Evolutionary conservation across 2,329 filamentous ascomycete species (phyloP).

Genomic region (Akanthomyces dipterigenus): DNA sequence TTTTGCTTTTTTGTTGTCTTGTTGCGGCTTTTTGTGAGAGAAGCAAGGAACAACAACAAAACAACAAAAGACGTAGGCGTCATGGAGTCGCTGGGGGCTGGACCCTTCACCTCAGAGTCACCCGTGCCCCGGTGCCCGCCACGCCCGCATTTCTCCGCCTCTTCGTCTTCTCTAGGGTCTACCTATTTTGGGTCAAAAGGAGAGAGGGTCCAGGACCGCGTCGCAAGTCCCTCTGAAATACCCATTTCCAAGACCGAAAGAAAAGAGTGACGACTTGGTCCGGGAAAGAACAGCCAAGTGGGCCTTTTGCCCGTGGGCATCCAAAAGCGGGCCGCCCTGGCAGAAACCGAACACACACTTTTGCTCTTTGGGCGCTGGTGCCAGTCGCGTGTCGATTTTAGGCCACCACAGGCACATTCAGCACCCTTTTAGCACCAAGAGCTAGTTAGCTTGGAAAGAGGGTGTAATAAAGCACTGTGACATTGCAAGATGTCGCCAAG

Average conservation of each 20-base stretch:
- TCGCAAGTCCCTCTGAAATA: not conserved
- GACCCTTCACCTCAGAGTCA: not conserved
- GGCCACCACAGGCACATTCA: not conserved
- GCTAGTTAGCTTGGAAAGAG: not conserved
- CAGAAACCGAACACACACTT: not conserved
- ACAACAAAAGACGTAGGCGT: not conserved
- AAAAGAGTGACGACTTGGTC: not conserved
- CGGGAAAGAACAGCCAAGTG: not conserved
- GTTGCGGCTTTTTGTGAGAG: not conserved
- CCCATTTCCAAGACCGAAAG: not conserved
- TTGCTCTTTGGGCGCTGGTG: not conserved
- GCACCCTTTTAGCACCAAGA: not conserved
- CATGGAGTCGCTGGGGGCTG: not conserved
- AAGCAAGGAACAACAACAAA: not conserved
- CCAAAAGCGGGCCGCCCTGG: conserved; percentile 3
- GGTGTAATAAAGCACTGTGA: not conserved
- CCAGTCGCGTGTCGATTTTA: conserved; percentile 1
- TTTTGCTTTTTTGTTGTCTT: not conserved
- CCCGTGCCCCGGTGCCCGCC: not conserved
- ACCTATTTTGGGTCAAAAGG: not conserved
- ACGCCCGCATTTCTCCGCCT: no score
- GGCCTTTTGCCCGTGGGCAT: not conserved
- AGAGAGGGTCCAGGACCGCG: not conserved
- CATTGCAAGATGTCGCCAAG: not conserved
- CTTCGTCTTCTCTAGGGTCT: no score